phyloP scores from a whole-genome alignment of 2,329 filamentous ascomycete species.

The Microdochium nivale region DNA sequence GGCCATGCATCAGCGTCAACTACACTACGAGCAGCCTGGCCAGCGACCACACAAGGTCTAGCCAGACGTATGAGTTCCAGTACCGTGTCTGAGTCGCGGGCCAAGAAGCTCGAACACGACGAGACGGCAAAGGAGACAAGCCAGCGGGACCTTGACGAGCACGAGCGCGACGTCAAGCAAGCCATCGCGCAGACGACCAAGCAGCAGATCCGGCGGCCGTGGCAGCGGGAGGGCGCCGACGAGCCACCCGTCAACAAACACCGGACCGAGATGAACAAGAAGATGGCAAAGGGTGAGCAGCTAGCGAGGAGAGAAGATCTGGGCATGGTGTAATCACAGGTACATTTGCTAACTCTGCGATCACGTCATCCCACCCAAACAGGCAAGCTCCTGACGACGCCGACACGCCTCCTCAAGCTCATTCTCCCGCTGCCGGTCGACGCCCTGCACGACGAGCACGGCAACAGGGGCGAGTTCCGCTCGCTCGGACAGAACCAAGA shows the following conservation, averaged over 20 bases:
- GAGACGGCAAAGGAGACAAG: background rate
- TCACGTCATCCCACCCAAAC: background rate
- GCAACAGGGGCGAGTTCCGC: slow-evolving; percentile 22
- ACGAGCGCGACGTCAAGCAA: slow-evolving; percentile 22
- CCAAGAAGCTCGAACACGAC: background rate
- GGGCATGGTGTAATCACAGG: too few species aligned
- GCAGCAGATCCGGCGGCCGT: slow-evolving; percentile 49
- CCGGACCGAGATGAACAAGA: slow-evolving; percentile 29
- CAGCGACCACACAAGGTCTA: background rate
- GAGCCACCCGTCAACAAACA: slow-evolving; percentile 43
- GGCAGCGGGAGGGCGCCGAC: slow-evolving; percentile 54
- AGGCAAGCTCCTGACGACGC: slow-evolving; percentile 67
- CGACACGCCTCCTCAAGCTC: slow-evolving; percentile 62
- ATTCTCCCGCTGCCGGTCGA: slow-evolving; percentile 52
- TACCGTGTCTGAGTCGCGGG: background rate
- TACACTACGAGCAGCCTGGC: background rate
- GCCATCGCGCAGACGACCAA: slow-evolving; percentile 32
- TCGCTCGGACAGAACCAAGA: slow-evolving; percentile 47
- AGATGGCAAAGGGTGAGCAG: slow-evolving; percentile 54
- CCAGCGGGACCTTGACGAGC: slow-evolving; percentile 12
- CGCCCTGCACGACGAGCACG: slow-evolving; percentile 48
- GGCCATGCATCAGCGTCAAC: background rate
- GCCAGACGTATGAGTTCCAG: background rate
- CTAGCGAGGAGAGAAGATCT: background rate
- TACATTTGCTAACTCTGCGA: too few species aligned